These are phyloP conservation scores for Diatrype stigma DNA, from an alignment of 2,329 filamentous ascomycete species.

Conservation along the genomic window DNA sequence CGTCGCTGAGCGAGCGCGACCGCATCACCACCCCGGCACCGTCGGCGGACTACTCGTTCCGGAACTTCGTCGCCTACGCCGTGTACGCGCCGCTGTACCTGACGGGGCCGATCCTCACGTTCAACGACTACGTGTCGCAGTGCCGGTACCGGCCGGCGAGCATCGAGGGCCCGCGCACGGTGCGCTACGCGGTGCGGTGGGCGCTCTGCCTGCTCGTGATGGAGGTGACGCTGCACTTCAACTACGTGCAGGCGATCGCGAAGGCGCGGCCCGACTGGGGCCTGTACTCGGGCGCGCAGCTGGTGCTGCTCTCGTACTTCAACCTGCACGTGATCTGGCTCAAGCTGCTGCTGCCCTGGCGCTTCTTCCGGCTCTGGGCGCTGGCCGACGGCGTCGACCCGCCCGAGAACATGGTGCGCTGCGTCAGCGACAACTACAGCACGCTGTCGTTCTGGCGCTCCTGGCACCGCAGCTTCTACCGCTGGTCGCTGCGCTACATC, in stretches of 20 bases:
- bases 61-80: slow-evolving; percentile 84
- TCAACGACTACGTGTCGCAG: slow-evolving; percentile 96
- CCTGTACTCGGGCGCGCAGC: slow-evolving; percentile 78
- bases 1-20: slow-evolving; percentile 83
- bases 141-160: slow-evolving; percentile 68
- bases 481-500: slow-evolving; percentile 90
- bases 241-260: slow-evolving; percentile 91
- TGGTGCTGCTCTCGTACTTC: slow-evolving; percentile 89
- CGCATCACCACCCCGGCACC: slow-evolving; percentile 74
- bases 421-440: slow-evolving; percentile 92
- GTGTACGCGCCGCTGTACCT: slow-evolving; percentile 93
- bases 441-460: slow-evolving; percentile 89
- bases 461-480: slow-evolving; percentile 94
- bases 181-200: slow-evolving; percentile 81
- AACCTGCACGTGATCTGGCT: slow-evolving; percentile 98
- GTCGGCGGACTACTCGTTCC: slow-evolving; percentile 67
- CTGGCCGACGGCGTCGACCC: slow-evolving; percentile 88
- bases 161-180: slow-evolving; percentile 65
- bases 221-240: slow-evolving; percentile 86
- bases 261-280: slow-evolving; percentile 76
- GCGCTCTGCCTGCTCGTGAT: slow-evolving; percentile 75
- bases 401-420: slow-evolving; percentile 97
- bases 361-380: slow-evolving; percentile 97
- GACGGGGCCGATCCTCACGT: slow-evolving; percentile 88
- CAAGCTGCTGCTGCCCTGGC: slow-evolving; percentile 93